Evolutionary conservation across 2,329 filamentous ascomycete species (phyloP).

Genomic region (Botrytis elliptica): DNA sequence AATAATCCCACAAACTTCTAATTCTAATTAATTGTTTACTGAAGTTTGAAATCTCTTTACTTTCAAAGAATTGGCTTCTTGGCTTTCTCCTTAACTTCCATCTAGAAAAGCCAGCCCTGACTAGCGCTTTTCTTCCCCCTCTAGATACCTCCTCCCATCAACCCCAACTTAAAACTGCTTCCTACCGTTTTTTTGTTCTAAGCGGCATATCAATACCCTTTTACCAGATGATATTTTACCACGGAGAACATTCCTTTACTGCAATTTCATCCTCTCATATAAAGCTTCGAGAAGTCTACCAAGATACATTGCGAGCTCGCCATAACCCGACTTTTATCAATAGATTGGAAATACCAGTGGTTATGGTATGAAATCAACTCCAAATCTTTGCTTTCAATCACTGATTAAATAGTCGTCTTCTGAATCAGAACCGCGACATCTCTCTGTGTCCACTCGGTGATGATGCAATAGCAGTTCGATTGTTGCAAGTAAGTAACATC

Average conservation of each 20-base stretch:
- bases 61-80: background rate
- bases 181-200: background rate
- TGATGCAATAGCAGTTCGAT: background rate
- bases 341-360: background rate
- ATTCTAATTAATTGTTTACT: background rate
- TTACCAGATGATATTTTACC: background rate
- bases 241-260: no score
- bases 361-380: background rate
- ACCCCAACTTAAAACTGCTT: background rate
- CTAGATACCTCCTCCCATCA: background rate
- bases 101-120: background rate
- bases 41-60: background rate
- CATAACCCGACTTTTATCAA: background rate
- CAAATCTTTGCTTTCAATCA: background rate
- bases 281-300: background rate
- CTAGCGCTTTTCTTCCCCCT: background rate
- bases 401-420: background rate
- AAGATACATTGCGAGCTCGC: fast-evolving
- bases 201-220: background rate
- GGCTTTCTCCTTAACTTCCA: background rate
- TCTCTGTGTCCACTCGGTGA: background rate
- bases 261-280: background rate
- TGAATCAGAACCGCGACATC: background rate
- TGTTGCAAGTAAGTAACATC: background rate
- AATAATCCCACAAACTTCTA: background rate